A percentile compares a stretch with the other conserved stretches of the same genome.
Conservation (phyloP, 352 stramenopile genomes). For the Blastocystis sp. region DNA sequence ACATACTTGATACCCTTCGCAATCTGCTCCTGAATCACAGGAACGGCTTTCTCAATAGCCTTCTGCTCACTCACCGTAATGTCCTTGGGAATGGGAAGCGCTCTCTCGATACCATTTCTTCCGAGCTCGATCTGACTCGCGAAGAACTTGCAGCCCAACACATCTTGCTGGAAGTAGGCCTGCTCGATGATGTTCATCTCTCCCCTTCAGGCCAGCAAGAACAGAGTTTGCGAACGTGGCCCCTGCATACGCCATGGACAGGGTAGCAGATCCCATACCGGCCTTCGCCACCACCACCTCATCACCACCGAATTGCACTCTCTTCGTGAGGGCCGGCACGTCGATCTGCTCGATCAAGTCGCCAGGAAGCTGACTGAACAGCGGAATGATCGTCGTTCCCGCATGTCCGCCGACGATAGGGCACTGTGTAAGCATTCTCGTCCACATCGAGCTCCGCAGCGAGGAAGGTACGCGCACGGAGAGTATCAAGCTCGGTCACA, state of each 20-base stretch:
- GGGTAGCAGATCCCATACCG: constrained; percentile 90
- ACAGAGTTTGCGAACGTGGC: constrained; percentile 88
- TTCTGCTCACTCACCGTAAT: constrained; percentile 73
- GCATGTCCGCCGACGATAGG: constrained; percentile 94
- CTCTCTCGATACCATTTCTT: constrained; percentile 88
- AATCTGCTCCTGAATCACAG: constrained; percentile 42
- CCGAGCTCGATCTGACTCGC: constrained; percentile 78
- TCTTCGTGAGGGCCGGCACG: constrained; percentile 87
- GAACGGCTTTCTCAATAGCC: constrained; percentile 22
- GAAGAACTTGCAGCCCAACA: constrained; percentile 92
- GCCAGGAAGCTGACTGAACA: constrained; percentile 90
- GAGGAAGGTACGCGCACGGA: constrained; percentile 46
- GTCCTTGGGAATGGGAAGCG: constrained; percentile 84
- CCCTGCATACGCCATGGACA: constrained; percentile 97
- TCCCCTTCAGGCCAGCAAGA: constrained; percentile 86
- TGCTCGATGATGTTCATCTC: constrained; percentile 90
- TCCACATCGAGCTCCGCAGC: not conserved
- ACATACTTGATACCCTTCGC: constrained; percentile 46
- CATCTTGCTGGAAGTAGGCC: constrained; percentile 90
- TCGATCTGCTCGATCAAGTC: constrained; percentile 88
- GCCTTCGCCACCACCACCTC: constrained; percentile 90
- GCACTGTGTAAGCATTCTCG: constrained; percentile 78
- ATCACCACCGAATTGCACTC: constrained; percentile 89
- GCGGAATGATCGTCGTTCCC: constrained; percentile 95
- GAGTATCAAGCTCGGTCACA: constrained; percentile 29